Evolutionary conservation across 495 filamentous ascomycete genomes (phyloP), one percentile per base, ranked within the genome.

Genomic region (Diplogelasinospora grovesii): DNA sequence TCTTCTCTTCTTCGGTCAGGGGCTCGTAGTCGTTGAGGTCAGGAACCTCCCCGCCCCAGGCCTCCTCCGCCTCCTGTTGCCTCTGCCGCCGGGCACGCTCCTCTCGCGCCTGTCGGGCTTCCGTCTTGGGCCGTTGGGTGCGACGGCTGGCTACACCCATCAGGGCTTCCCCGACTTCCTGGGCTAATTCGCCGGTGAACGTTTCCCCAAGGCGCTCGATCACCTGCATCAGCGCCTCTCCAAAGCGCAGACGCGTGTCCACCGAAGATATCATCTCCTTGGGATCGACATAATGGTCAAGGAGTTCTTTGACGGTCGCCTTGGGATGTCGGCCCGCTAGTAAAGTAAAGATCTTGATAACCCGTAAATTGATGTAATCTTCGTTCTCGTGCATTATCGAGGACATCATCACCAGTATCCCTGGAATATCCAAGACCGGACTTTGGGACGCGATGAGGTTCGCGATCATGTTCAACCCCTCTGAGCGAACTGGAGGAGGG

Each of bases 351-450:
- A 82, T 64, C 39, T 82, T 80, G 49, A 88, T 78, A 15, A 76
- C 75, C 24, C 78, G 80, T 4, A 88, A 65, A 47, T 86, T 86
- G 39, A 87, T 77, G 54, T 81, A 90, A 45, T 85, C 82, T 33
- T 90, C 86, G 21, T 68, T 67, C 44, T 85, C 81, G 33, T 73
- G 74, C 3, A 89, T 67, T 5, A 88, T 66, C 0, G 76, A 78
- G 1, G 84, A 68, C 5, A 88, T 68, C 0, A 89, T 71, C 1
- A 79, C 71, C 3, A 83, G 56, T 1, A 82, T 81, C 11, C 77
- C 73, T 0, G 77, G 78, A 15, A 88, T 78, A 53, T 92, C 83
- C 34, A 90, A 66, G 10, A 85, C 66, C 0, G 85, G 72, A 8
- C 74, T 84, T 13, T 68, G 55, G 13, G 73, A 66, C 21, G 68